A percentile compares a stretch with the other conserved stretches of the same genome.
These are phyloP conservation scores for Solanum aculeatissimum DNA, from an alignment of 305 asterid species.

Conservation along the genomic window DNA sequence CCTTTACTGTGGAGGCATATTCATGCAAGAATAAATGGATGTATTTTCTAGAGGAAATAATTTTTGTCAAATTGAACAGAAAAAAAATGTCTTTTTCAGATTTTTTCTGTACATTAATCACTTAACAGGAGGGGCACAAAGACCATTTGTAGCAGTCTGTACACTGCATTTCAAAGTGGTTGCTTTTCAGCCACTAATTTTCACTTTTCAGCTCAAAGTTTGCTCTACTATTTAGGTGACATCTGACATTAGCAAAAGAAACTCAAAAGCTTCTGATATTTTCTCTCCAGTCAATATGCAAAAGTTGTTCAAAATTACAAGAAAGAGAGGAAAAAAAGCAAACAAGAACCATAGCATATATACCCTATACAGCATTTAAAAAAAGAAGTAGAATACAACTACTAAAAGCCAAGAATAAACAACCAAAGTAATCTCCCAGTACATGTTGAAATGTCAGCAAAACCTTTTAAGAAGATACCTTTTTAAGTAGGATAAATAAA, in stretches of 20 bases:
- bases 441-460: neutral
- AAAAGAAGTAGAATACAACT: neutral
- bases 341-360: neutral
- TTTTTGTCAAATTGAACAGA: accelerated
- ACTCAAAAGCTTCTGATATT: neutral
- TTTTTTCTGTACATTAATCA: neutral
- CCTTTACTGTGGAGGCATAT: neutral
- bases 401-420: neutral
- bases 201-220: neutral
- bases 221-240: neutral
- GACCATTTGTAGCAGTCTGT: neutral
- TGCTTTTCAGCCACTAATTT: neutral
- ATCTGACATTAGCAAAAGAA: neutral
- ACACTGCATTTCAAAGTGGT: neutral
- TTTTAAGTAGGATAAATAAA: neutral
- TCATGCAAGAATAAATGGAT: neutral
- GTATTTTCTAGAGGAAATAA: neutral
- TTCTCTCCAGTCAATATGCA: neutral
- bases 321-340: neutral
- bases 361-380: neutral
- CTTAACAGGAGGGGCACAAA: neutral
- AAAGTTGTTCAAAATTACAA: neutral
- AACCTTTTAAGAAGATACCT: neutral
- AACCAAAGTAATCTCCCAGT: neutral
- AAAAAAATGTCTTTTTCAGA: neutral